These are phyloP conservation scores for Elsinoe australis DNA, from an alignment of 2,329 filamentous ascomycete species.

Conservation along the genomic window DNA sequence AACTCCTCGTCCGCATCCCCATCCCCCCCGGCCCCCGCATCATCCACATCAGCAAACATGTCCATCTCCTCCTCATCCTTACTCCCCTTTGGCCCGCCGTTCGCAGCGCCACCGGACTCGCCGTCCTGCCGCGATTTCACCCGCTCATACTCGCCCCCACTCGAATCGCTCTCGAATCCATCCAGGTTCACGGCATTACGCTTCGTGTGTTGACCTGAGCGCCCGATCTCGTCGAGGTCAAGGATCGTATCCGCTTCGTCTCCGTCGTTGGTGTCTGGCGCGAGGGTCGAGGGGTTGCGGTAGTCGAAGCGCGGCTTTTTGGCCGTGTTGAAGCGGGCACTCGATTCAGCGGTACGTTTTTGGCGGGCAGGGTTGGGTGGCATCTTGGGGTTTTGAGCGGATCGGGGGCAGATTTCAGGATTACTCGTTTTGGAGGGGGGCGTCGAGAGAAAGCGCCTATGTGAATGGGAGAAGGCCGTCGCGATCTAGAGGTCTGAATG, in stretches of 20 bases:
- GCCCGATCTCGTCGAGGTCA: constrained; percentile 86
- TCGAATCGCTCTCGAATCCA: constrained; percentile 88
- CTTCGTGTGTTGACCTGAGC: constrained; percentile 63
- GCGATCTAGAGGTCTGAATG: no score
- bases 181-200: constrained; percentile 93
- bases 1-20: constrained; percentile 39
- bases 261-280: constrained; percentile 63
- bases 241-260: constrained; percentile 64
- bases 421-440: no score
- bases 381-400: background rate
- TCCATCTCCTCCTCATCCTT: constrained; percentile 61
- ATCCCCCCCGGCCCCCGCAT: constrained; percentile 40
- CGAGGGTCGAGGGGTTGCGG: constrained; percentile 87
- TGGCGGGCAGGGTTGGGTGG: constrained; percentile 53
- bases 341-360: constrained; percentile 76
- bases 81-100: constrained; percentile 36
- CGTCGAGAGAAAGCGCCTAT: no score
- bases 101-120: constrained; percentile 21
- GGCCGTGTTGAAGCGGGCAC: constrained; percentile 58
- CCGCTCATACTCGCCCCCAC: constrained; percentile 80
- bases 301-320: constrained; percentile 91
- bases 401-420: background rate
- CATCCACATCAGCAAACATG: constrained; percentile 76
- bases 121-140: constrained; percentile 33
- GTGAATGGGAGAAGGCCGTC: no score